phyloP scores from a whole-genome alignment of 305 asterid species.

The Fraxinus floribunda region DNA sequence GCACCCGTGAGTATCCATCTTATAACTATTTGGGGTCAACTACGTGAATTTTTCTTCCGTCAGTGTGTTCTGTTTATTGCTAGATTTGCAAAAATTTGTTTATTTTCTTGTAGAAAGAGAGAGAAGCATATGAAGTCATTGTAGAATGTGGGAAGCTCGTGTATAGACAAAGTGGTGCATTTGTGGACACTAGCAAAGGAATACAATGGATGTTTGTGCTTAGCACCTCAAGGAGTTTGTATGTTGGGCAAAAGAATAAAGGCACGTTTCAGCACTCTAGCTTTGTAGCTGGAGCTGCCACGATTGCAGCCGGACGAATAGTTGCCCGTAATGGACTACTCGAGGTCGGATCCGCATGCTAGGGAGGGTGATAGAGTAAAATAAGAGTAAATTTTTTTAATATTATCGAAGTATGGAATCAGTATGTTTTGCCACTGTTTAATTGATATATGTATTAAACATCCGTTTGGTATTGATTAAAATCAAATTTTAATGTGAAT shows the following conservation, averaged over 20 bases:
- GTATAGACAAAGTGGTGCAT: constrained; percentile 31
- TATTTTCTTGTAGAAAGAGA: constrained; percentile 30
- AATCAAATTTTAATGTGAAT: too few species aligned
- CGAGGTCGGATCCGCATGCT: constrained; percentile 16
- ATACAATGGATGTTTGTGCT: constrained; percentile 41
- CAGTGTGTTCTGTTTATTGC: not conserved
- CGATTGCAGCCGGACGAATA: constrained; percentile 36
- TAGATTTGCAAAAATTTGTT: not conserved
- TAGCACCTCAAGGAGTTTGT: constrained; percentile 31
- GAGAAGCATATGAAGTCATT: constrained; percentile 37
- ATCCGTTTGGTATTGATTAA: too few species aligned
- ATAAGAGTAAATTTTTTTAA: not conserved
- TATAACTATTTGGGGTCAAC: not conserved
- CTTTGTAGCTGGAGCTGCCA: constrained; percentile 41
- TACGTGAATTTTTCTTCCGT: not conserved
- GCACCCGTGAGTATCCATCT: constrained; percentile 28
- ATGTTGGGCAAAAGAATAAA: constrained; percentile 31
- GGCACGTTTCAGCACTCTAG: constrained; percentile 41
- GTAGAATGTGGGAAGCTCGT: constrained; percentile 35
- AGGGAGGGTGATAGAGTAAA: not conserved
- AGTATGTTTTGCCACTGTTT: not conserved
- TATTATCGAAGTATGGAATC: not conserved
- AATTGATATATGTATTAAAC: not conserved
- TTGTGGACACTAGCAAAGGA: constrained; percentile 31
- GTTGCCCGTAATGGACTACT: constrained; percentile 23